These are phyloP conservation scores for Pseudogymnoascus sp. DNA, from an alignment of 2,329 filamentous ascomycete species.

Conservation along the genomic window DNA sequence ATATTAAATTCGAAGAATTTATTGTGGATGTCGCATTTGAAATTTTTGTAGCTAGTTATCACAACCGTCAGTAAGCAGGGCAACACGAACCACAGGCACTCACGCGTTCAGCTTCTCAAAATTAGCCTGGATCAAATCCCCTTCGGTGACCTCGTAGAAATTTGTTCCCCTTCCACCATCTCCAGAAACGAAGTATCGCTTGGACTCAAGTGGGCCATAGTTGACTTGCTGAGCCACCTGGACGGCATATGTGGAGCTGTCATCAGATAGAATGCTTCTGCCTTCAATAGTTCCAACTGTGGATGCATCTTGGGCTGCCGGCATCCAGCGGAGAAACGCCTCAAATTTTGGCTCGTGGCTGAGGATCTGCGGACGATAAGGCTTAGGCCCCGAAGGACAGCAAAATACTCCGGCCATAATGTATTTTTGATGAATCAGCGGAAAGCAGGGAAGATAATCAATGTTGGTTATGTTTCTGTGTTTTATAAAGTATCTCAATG, in stretches of 20 bases:
- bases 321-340: slow-evolving; percentile 2
- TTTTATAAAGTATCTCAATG: neutral
- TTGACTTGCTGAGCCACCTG: slow-evolving; percentile 39
- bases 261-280: neutral
- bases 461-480: neutral
- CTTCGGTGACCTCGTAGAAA: slow-evolving; percentile 31
- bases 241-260: slow-evolving; percentile 22
- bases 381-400: neutral
- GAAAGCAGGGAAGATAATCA: neutral
- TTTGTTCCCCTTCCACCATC: neutral
- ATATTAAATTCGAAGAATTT: slow-evolving; percentile 42
- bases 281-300: neutral
- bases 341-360: slow-evolving; percentile 3
- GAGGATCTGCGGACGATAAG: neutral
- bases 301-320: neutral
- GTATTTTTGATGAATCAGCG: neutral
- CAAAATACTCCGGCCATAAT: slow-evolving; percentile 8
- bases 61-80: neutral
- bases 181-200: slow-evolving; percentile 32
- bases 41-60: slow-evolving; percentile 37
- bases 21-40: slow-evolving; percentile 34
- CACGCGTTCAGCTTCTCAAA: slow-evolving; percentile 38
- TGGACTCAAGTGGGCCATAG: slow-evolving; percentile 35
- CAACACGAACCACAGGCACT: slow-evolving; percentile 14
- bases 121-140: slow-evolving; percentile 33